Percentiles rank a stretch among this genome's conserved stretches.
These are phyloP conservation scores for Phytophthora hibernalis DNA, from an alignment of 352 stramenopile genomes.

Conservation along the genomic window DNA sequence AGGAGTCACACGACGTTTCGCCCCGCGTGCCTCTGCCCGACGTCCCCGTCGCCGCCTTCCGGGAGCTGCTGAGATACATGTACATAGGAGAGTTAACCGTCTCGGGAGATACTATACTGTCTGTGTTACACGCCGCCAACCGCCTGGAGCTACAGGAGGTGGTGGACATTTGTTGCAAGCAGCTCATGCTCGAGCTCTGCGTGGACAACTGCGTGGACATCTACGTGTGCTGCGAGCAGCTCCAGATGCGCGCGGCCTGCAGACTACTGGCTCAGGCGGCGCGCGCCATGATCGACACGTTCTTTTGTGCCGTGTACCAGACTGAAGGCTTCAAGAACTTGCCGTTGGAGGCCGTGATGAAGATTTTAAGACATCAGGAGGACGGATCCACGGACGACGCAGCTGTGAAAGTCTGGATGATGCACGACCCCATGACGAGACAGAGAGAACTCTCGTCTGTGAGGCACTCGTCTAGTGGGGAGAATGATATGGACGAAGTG, in stretches of 20 bases:
- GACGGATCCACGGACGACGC: slow-evolving; percentile 36
- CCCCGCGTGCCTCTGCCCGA: slow-evolving; percentile 60
- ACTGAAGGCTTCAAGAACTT: slow-evolving; percentile 70
- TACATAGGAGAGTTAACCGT: slow-evolving; percentile 69
- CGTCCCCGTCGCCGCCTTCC: slow-evolving; percentile 52
- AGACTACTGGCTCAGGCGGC: slow-evolving; percentile 61
- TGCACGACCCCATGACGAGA: slow-evolving; percentile 49
- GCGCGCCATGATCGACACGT: slow-evolving; percentile 69
- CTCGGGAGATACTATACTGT: slow-evolving; percentile 64
- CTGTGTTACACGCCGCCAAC: slow-evolving; percentile 70
- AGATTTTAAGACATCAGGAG: slow-evolving; percentile 49
- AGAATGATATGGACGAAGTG: slow-evolving; percentile 1
- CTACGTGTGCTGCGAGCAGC: slow-evolving; percentile 66
- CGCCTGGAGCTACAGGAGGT: slow-evolving; percentile 75
- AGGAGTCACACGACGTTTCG: slow-evolving; percentile 43
- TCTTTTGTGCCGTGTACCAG: slow-evolving; percentile 59
- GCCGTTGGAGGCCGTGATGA: slow-evolving; percentile 44
- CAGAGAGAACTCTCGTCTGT: slow-evolving; percentile 36
- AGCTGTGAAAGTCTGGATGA: slow-evolving; percentile 57
- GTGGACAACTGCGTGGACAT: slow-evolving; percentile 80
- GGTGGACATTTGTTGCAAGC: slow-evolving; percentile 75
- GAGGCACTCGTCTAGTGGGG: slow-evolving; percentile 7
- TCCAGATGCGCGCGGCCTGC: slow-evolving; percentile 60
- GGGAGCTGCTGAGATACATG: slow-evolving; percentile 69
- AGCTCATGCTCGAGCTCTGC: slow-evolving; percentile 74